Conservation (phyloP, 2,329 filamentous ascomycete species). For the Colletotrichum chlorophyti region DNA sequence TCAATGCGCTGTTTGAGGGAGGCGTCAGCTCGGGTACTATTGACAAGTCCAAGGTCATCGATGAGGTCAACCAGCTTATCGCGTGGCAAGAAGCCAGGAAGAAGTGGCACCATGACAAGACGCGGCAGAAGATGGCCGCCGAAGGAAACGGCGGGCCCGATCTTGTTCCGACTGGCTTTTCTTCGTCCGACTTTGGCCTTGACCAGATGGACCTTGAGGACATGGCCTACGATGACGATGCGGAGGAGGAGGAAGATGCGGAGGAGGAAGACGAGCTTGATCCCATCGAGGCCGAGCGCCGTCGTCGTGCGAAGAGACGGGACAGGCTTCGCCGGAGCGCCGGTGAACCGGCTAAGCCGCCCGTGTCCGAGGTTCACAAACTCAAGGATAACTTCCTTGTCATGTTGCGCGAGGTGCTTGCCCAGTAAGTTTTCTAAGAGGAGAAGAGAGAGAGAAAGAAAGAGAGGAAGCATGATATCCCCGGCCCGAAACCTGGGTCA, state of each 20-base stretch:
- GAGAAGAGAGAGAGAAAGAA: no score
- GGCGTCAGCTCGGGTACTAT: conserved; percentile 72
- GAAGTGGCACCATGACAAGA: conserved; percentile 98
- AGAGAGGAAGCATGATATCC: conserved; percentile 14
- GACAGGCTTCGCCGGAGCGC: conserved; percentile 82
- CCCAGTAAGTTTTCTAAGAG: conserved; percentile 62
- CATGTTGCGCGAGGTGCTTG: conserved; percentile 83
- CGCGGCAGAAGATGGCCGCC: conserved; percentile 97
- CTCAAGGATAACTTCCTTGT: conserved; percentile 79
- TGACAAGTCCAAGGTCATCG: conserved; percentile 74
- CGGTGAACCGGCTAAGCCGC: conserved; percentile 84
- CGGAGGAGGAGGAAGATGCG: conserved; percentile 70
- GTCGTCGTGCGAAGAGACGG: conserved; percentile 76
- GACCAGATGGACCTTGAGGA: conserved; percentile 87
- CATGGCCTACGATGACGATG: conserved; percentile 77
- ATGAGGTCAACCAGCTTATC: conserved; percentile 86
- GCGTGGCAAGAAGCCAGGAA: conserved; percentile 94
- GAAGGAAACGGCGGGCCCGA: conserved; percentile 64
- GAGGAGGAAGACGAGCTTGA: conserved; percentile 81
- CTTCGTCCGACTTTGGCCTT: conserved; percentile 86
- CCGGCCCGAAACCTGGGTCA: conserved; percentile 10
- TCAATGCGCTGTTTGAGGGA: conserved; percentile 91
- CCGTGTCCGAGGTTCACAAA: conserved; percentile 80
- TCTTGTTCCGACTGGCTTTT: conserved; percentile 68
- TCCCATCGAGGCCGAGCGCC: conserved; percentile 86